Evolutionary conservation across 208 protist species (phyloP), one percentile per base, ranked within the genome.

Genomic region (Vickermania spadyakhi): DNA sequence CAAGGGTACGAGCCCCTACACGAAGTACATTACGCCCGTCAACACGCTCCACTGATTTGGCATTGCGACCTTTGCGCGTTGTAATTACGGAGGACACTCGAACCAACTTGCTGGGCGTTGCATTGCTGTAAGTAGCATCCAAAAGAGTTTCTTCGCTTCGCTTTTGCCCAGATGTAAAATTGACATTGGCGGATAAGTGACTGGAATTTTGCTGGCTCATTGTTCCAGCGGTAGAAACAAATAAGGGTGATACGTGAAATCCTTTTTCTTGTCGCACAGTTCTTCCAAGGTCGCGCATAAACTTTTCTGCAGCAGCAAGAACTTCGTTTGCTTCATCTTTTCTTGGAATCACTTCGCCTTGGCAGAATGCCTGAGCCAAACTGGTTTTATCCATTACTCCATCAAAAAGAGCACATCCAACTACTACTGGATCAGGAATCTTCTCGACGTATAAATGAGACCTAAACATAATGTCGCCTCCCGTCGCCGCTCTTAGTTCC

Each of bases 71-170:
- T 26, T 69, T 68, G 55, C 68, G 71, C 25, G 63, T 70, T 22
- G 76, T 64, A 13, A 84, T 56, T 1, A 77, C 64, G 29, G 81
- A 76, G 0, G 87, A 91, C 64, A 91, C 82, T 58, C 79, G 81
- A 7, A 94, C 72, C 52, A 91, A 74, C 61, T 85, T 89, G 72
- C 70, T 89, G 52, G 84, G 87, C 13, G 77, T 89, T 11, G 87
- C 87, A 58, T 89, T 91, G 73, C 84, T 91, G 68, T 86, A 91
- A n/a, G 87, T 81, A 23, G 75, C 76, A 60, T 91, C 78, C 52
- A 89, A 72, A 28, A 91, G 64, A 4, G 76, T 89, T 23, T 69
- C 70, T 62, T 83, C 73, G 60, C 74, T 88, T 28, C 74, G 72
- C 54, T 94, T 73, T 71, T 94, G 81, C 36, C 76, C 74, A 30